phyloP scores from a whole-genome alignment of 345 rosid species.

The Lumnitzera racemosa region DNA sequence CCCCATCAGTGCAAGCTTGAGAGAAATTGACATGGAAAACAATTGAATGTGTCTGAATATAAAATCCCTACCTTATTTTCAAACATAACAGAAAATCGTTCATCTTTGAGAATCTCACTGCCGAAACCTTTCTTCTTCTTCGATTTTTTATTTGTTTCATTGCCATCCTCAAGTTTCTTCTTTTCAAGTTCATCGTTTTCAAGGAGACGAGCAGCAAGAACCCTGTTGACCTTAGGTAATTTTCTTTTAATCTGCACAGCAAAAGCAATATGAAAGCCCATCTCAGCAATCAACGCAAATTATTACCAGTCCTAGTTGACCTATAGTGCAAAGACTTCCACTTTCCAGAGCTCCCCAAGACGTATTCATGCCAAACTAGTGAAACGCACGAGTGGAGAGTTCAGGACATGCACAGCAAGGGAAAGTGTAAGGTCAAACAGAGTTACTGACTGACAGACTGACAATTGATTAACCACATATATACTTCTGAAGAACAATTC shows the following conservation, averaged over 20 bases:
- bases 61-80: constrained; percentile 43
- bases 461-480: too few relatives aligned
- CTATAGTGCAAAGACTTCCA: too few relatives aligned
- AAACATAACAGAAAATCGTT: constrained; percentile 49
- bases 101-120: constrained; percentile 41
- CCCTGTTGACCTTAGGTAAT: constrained; percentile 69
- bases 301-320: neutral
- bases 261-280: constrained; percentile 5
- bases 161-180: constrained; percentile 23
- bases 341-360: too few relatives aligned
- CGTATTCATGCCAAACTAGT: neutral
- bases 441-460: too few relatives aligned
- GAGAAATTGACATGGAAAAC: too few relatives aligned
- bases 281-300: neutral
- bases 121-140: constrained; percentile 69
- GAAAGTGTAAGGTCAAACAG: too few relatives aligned
- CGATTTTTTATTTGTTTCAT: constrained; percentile 49
- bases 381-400: neutral
- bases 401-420: too few relatives aligned
- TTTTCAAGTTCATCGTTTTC: constrained; percentile 52
- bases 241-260: constrained; percentile 49
- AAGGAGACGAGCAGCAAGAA: constrained; percentile 48
- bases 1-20: too few relatives aligned
- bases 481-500: too few relatives aligned
- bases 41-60: neutral